Conservation (phyloP, 345 rosid species). For the Viola odorata region DNA sequence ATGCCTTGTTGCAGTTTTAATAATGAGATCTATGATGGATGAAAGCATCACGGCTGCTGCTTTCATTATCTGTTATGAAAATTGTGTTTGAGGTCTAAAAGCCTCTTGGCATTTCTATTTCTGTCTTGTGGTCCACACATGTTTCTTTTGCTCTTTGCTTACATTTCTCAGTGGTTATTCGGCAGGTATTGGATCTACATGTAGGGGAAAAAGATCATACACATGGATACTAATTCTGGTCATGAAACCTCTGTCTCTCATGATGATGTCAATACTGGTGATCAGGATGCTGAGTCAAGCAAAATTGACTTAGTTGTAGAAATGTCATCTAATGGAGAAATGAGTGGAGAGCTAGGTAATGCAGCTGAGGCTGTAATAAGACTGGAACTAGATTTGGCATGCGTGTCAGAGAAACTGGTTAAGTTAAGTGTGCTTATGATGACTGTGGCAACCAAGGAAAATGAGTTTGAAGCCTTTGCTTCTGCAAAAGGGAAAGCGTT, state of each 20-base stretch:
- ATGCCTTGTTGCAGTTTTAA: too few species aligned
- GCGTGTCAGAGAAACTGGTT: conserved; percentile 67
- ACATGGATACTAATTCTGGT: conserved; percentile 42
- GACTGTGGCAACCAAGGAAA: conserved; percentile 68
- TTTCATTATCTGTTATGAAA: too few species aligned
- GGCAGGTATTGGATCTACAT: conserved; percentile 15
- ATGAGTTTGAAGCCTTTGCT: conserved; percentile 58
- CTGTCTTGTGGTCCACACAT: background rate
- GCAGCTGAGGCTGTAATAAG: conserved; percentile 46
- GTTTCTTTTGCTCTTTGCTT: background rate
- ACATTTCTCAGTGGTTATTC: conserved; percentile 4
- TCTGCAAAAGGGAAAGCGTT: conserved; percentile 21
- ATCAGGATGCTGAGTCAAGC: conserved; percentile 45
- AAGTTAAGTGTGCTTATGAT: conserved; percentile 68
- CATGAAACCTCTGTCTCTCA: conserved; percentile 34
- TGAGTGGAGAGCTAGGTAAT: conserved; percentile 31
- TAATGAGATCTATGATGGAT: background rate
- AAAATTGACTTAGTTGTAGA: conserved; percentile 39
- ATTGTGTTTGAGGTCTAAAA: background rate
- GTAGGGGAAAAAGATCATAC: background rate
- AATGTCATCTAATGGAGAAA: conserved; percentile 40
- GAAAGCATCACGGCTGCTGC: background rate
- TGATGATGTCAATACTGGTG: conserved; percentile 45
- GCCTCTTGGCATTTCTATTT: background rate
- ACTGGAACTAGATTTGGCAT: conserved; percentile 66